Percentiles rank a stretch among this genome's conserved stretches.
Evolutionary conservation across 1,284 basidiomycete genomes (phyloP).

Genomic region (Cutaneotrichosporon sp.): DNA sequence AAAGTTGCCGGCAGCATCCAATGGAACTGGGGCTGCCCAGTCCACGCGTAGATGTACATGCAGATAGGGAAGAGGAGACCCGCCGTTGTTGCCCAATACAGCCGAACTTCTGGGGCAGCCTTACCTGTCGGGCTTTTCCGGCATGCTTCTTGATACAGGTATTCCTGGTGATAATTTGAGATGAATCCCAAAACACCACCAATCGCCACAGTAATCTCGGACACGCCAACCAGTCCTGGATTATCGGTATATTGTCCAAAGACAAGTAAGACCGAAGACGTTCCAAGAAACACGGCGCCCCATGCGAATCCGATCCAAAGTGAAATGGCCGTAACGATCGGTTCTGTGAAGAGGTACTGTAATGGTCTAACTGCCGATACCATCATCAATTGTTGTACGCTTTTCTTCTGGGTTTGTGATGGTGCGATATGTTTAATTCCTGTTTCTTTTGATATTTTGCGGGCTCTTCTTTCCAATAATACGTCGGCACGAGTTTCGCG

Average conservation of each 20-base stretch:
- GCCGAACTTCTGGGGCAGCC: conserved; percentile 55
- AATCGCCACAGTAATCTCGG: conserved; percentile 26
- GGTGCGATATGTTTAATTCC: conserved; percentile 48
- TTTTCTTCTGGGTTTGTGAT: conserved; percentile 46
- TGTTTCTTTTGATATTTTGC: conserved; percentile 48
- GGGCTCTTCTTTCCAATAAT: conserved; percentile 52
- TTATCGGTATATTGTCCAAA: conserved; percentile 45
- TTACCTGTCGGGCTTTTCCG: conserved; percentile 39
- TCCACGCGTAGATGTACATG: conserved; percentile 47
- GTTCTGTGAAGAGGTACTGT: conserved; percentile 53
- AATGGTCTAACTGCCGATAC: conserved; percentile 47
- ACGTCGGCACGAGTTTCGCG: conserved; percentile 55
- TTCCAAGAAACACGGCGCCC: conserved; percentile 46
- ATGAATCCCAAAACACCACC: conserved; percentile 72
- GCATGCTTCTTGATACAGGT: conserved; percentile 38
- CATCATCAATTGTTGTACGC: conserved; percentile 40
- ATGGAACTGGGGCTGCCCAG: conserved; percentile 36
- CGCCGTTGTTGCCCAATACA: conserved; percentile 53
- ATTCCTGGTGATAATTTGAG: conserved; percentile 59
- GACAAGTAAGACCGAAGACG: conserved; percentile 39
- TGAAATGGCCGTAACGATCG: conserved; percentile 54
- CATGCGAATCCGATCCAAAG: conserved; percentile 55
- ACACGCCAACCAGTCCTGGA: conserved; percentile 46
- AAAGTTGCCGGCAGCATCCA: conserved; percentile 45
- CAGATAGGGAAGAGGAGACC: conserved; percentile 50